Conservation (phyloP, 306 rosid species). For the Fagus sylvatica region DNA sequence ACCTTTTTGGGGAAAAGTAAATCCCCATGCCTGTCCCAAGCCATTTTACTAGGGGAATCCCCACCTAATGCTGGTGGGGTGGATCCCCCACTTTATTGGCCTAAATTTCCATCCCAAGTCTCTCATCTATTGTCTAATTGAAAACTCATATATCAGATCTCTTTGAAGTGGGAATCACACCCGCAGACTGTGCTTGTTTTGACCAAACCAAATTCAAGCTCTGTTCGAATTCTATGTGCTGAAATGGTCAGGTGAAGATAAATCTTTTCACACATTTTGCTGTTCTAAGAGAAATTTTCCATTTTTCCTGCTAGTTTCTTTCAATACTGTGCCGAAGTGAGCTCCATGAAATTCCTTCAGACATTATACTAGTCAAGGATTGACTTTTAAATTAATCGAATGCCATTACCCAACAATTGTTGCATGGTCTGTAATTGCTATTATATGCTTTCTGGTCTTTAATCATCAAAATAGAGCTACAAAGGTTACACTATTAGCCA, state of each 20-base stretch:
- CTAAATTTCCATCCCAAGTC: neutral
- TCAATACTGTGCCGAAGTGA: constrained; percentile 6
- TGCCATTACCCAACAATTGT: neutral
- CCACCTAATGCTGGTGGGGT: neutral
- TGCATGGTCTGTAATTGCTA: neutral
- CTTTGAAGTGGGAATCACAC: constrained; percentile 89
- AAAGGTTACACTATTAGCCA: neutral
- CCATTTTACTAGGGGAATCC: too few relatives aligned
- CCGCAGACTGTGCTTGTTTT: constrained; percentile 90
- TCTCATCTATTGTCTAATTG: constrained; percentile 36
- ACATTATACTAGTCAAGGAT: constrained; percentile 14
- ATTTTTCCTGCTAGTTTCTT: constrained; percentile 6
- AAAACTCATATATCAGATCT: constrained; percentile 63
- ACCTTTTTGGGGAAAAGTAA: too few relatives aligned
- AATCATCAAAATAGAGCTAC: neutral
- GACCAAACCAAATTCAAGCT: constrained; percentile 85
- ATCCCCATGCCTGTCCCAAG: too few relatives aligned
- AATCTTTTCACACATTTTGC: constrained; percentile 13
- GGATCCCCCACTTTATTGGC: neutral
- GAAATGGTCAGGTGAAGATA: constrained; percentile 80
- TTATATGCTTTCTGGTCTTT: neutral
- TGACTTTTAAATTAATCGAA: constrained; percentile 15
- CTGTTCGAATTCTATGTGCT: constrained; percentile 82
- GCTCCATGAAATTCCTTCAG: constrained; percentile 20
- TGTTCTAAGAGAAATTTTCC: constrained; percentile 15